These are phyloP conservation scores for Cucurbita pepo DNA, from an alignment of 306 rosid genomes.

Conservation along the genomic window DNA sequence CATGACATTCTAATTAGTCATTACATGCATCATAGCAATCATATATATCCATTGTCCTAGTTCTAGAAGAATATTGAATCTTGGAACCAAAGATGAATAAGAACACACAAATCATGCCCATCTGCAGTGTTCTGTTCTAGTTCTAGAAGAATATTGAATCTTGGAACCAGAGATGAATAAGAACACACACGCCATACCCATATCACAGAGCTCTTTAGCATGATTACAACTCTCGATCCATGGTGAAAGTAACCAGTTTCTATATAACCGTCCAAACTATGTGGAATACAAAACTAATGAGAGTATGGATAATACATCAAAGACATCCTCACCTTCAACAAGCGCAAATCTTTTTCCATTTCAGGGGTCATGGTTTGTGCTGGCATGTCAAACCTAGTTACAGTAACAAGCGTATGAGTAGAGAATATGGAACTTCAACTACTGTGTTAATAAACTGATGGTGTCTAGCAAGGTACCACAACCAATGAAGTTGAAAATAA, in stretches of 20 bases:
- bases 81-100: not conserved
- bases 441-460: not conserved
- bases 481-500: not conserved
- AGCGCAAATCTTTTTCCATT: constrained; percentile 48
- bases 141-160: not conserved
- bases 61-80: not conserved
- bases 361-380: constrained; percentile 72
- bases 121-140: not conserved
- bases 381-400: constrained; percentile 69
- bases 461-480: not conserved
- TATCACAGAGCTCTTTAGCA: not conserved
- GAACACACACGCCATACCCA: too few relatives aligned
- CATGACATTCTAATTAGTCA: not conserved
- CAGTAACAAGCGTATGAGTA: not conserved
- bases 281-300: not conserved
- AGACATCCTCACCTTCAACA: constrained; percentile 43
- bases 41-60: not conserved
- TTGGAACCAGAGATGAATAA: not conserved
- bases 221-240: not conserved
- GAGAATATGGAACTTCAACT: not conserved
- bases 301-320: not conserved
- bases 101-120: not conserved
- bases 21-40: not conserved
- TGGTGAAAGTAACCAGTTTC: not conserved
- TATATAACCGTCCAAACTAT: not conserved